Base-by-base conservation (phyloP, 2,329 filamentous ascomycete species). In the Ophiostoma australiae region DNA sequence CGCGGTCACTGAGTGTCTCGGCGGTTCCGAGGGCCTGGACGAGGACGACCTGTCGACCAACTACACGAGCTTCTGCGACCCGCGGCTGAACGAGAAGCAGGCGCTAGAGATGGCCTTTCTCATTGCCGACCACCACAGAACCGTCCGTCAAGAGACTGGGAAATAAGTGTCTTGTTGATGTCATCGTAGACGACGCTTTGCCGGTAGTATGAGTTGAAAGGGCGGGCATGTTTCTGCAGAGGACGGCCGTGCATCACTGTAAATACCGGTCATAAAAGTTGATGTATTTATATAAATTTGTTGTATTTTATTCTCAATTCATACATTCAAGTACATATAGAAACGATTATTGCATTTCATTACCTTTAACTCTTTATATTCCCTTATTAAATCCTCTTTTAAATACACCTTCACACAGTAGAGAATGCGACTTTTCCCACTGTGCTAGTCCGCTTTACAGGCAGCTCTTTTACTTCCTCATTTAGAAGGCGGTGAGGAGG, bases 51-150 rank as follows among this genome's bases (percentile, higher is more conserved):
- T 99, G 76, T 90, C 90, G 2, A 87, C 93, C 74, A 94, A 97
- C 77, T 99, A 99, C 81, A 97, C 93, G 5, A 97, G 91, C 52
- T 98, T 94, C 83, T 99, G 95, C 79, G 95, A 99, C 79, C 95
- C 95, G 5, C 83, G 95, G 33, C 82, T 99, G 75, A 99, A 99
- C 78, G 95, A 98, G 85, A 97, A 98, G 82, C 95, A 99, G 83
- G 94, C 95, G 0, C 85, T 99, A 17, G 95, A 99, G 83, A 81
- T 98, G 79, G 94, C 95, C 0, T 99, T 99, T 80, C 81, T 98
- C 77, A 90, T 99, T 67, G 95, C 95, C 0, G 93, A 93, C 5
- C 91, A 94, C 77, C 95, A 84, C 74, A 82, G 85, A 23, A 44
- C 66, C 4, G 37, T 44, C 37, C 66, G 66, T 11, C 61, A 65